phyloP scores from a whole-genome alignment of 1,284 basidiomycete species.

The Xerocomus nothofagi region DNA sequence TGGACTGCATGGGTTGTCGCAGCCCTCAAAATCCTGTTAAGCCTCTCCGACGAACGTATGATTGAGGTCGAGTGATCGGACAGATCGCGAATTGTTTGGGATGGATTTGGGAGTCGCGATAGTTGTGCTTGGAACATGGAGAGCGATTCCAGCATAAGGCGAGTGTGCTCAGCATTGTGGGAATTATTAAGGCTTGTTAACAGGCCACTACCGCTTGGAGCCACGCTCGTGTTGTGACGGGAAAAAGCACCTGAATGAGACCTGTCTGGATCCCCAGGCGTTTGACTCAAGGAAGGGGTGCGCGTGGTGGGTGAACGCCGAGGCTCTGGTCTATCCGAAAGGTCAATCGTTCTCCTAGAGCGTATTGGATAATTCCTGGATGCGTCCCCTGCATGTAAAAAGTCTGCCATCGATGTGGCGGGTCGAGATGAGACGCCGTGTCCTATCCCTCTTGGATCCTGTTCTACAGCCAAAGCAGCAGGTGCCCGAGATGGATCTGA shows the following conservation, averaged over 20 bases:
- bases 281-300: slow-evolving; percentile 15
- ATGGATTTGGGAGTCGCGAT: slow-evolving; percentile 47
- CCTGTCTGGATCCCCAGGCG: slow-evolving; percentile 21
- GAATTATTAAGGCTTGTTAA: slow-evolving; percentile 20
- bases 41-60: slow-evolving; percentile 58
- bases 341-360: slow-evolving; percentile 27
- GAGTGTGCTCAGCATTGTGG: slow-evolving; percentile 56
- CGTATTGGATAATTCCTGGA: slow-evolving; percentile 17
- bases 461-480: slow-evolving; percentile 19
- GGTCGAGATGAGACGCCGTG: slow-evolving; percentile 26
- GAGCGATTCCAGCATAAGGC: slow-evolving; percentile 66
- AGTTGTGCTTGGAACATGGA: slow-evolving; percentile 68
- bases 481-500: slow-evolving; percentile 30
- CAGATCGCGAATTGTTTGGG: slow-evolving; percentile 50
- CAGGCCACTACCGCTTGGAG: slow-evolving; percentile 17
- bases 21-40: slow-evolving; percentile 59
- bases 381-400: slow-evolving; percentile 18
- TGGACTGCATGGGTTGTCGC: slow-evolving; percentile 61
- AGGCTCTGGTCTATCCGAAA: slow-evolving; percentile 26
- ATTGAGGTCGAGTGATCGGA: slow-evolving; percentile 61
- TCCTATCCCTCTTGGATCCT: slow-evolving; percentile 18
- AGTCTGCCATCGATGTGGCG: slow-evolving; percentile 36
- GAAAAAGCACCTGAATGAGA: slow-evolving; percentile 11
- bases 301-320: slow-evolving; percentile 23
- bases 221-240: slow-evolving; percentile 22